Evolutionary conservation across 176 grass and related monocot species (phyloP).

Genomic region (Bromus sterilis): DNA sequence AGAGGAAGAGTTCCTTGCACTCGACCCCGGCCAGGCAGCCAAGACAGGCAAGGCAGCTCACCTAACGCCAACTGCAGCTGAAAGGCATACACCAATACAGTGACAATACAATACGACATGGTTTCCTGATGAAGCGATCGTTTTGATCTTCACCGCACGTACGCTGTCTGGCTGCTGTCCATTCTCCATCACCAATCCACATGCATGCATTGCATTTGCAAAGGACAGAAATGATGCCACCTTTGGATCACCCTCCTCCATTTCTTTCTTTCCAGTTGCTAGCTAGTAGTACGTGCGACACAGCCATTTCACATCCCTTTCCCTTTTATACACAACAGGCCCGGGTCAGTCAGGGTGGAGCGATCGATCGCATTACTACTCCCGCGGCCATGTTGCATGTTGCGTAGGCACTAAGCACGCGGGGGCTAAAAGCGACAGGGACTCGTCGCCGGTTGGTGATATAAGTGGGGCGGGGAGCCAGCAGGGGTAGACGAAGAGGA

Average conservation of each 20-base stretch:
- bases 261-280: neutral
- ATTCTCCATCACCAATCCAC: neutral
- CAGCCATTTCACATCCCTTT: slow-evolving; percentile 10
- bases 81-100: neutral
- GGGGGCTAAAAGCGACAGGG: neutral
- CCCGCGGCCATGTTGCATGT: neutral
- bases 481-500: neutral
- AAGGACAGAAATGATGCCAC: slow-evolving; percentile 25
- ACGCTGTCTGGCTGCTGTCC: neutral
- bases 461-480: slow-evolving; percentile 13
- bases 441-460: neutral
- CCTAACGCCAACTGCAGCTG: slow-evolving; percentile 10
- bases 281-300: too few species aligned
- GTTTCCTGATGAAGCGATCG: slow-evolving; percentile 27
- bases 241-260: neutral
- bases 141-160: neutral
- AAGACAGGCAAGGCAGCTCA: neutral
- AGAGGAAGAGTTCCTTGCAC: slow-evolving; percentile 33
- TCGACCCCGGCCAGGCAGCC: slow-evolving; percentile 13
- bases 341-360: too few species aligned
- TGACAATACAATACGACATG: neutral
- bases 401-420: slow-evolving; percentile 39
- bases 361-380: neutral
- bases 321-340: neutral
- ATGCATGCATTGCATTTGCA: neutral